Evolutionary conservation across 2,329 filamentous ascomycete genomes (phyloP), one percentile per base, ranked within the genome.

Genomic region (Ophiostoma piceae): DNA sequence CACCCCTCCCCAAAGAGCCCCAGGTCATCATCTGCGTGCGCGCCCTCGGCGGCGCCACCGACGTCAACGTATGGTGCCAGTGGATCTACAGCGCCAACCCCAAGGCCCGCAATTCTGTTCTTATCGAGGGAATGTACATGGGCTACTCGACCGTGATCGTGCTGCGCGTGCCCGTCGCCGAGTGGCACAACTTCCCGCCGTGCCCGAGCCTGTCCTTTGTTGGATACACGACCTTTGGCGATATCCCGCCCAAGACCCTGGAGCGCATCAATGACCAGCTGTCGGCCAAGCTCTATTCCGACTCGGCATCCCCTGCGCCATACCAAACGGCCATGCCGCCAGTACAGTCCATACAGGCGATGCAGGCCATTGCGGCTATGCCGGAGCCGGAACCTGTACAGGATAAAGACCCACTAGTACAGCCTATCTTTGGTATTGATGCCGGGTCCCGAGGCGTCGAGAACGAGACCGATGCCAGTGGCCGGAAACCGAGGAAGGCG

Each of bases 1-100:
- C 68, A 0, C 71, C 73, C 0, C 70, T 68, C 19, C 70, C 71
- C 0, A 65, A 66, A 4, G 71, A 71, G 47, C 69, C 71, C 3
- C 71, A 74, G 22, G 73, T 74, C 16, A 66, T 74, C 6, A 62
- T 74, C 11, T 74, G 73, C 41, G 66, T 74, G 4, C 72, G 73
- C n/a, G 67, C 74, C 1, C 41, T 73, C 66, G 54, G 9, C 67
- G 71, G 19, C 62, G 66, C n/a, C 12, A 62, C 3, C 64, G 71
- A n/a, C 62, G 39, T 74, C 22, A 69, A 66, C 8, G 57, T 70
- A 60, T 74, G 73, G 73, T 70, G 62, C n/a, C 69, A 72, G 35
- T 74, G 73, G 73, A 74, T 74, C 2, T 71, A 67, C 43, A 64
- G 69, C 14, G 71, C 73, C 1, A 54, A 39, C 1, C 67, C 68